These are phyloP conservation scores for Jimgerdemannia lactiflua DNA, from an alignment of 192 early-diverging fungal genomes.

Conservation along the genomic window DNA sequence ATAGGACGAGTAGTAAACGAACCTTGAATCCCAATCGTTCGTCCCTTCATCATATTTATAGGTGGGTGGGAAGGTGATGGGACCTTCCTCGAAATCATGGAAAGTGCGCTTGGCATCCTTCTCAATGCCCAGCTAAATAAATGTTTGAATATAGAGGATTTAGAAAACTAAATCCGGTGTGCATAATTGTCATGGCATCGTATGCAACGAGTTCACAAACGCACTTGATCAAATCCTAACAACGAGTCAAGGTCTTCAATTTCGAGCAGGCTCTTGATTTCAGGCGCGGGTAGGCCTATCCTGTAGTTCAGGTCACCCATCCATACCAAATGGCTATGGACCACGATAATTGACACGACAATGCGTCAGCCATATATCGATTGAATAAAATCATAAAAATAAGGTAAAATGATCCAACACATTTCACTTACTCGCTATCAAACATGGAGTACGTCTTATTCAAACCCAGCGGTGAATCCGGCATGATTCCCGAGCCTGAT, in stretches of 20 bases:
- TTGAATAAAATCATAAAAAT: too few species aligned
- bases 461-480: constrained; percentile 7
- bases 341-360: neutral
- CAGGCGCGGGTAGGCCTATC: constrained; percentile 60
- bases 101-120: constrained; percentile 68
- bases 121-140: constrained; percentile 57
- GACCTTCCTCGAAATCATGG: constrained; percentile 79
- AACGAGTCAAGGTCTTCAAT: constrained; percentile 59
- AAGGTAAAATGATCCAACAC: too few species aligned
- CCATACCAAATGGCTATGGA: constrained; percentile 76
- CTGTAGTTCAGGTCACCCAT: constrained; percentile 97
- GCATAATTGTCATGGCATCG: too few species aligned
- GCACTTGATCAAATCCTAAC: constrained; percentile 79
- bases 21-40: constrained; percentile 74
- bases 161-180: too few species aligned
- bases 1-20: neutral
- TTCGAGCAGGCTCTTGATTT: constrained; percentile 53
- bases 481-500: constrained; percentile 12
- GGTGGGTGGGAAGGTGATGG: constrained; percentile 79
- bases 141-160: neutral
- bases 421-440: constrained; percentile 58
- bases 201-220: too few species aligned
- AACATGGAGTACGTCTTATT: constrained; percentile 47
- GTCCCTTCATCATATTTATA: constrained; percentile 94
- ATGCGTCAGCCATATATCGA: neutral